phyloP scores from a whole-genome alignment of 2,329 filamentous ascomycete species.

The Zalaria sp. region DNA sequence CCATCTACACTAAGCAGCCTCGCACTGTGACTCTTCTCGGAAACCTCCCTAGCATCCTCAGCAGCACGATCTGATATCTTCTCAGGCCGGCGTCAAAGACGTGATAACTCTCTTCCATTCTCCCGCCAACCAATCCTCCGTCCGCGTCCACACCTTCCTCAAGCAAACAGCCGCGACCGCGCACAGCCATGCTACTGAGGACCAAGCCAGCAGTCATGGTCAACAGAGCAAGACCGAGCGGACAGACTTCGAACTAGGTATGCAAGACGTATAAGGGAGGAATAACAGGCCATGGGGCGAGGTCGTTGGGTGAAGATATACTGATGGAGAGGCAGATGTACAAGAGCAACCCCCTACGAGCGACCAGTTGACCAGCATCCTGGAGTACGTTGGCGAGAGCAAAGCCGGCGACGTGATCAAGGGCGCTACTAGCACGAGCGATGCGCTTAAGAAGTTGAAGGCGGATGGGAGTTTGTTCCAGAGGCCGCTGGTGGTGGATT shows the following conservation, averaged over 20 bases:
- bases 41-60: not conserved
- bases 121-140: slow-evolving; percentile 56
- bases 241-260: slow-evolving; percentile 62
- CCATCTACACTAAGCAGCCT: not conserved
- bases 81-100: slow-evolving; percentile 43
- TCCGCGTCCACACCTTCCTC: slow-evolving; percentile 59
- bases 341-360: slow-evolving; percentile 66
- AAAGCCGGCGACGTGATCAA: slow-evolving; percentile 53
- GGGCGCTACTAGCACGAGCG: slow-evolving; percentile 58
- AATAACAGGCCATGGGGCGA: no score
- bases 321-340: slow-evolving; percentile 37
- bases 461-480: slow-evolving; percentile 54
- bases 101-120: slow-evolving; percentile 95
- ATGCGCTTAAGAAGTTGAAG: slow-evolving; percentile 69
- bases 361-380: slow-evolving; percentile 70
- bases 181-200: slow-evolving; percentile 51
- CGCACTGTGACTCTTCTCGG: not conserved
- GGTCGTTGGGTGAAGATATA: no score
- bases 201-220: slow-evolving; percentile 56
- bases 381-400: slow-evolving; percentile 61
- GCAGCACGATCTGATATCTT: not conserved
- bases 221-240: slow-evolving; percentile 44
- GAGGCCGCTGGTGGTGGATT: slow-evolving; percentile 77
- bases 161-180: slow-evolving; percentile 67
- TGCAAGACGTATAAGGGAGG: slow-evolving; percentile 1